Base-by-base conservation (phyloP, 1,284 basidiomycete species). In the Tylopilus sp. region DNA sequence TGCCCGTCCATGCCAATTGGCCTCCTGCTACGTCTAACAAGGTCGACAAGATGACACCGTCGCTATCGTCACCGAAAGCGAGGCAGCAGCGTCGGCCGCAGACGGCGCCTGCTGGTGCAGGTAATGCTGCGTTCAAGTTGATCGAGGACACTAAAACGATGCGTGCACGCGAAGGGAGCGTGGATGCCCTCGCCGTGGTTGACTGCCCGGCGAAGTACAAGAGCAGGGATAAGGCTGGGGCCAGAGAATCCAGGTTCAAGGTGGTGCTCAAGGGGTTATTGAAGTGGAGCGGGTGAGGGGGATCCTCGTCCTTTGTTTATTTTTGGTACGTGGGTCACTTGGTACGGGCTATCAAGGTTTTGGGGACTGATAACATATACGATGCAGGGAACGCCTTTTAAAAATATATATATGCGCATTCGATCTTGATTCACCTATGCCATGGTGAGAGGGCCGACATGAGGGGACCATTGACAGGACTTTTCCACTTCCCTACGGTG, bases 21-120 rank as follows among this genome's bases (percentile, higher is more conserved):
- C 37, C 21, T 23, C 21, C 41, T 31, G 31, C 31, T 13, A 6
- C 19, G 31, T n/a, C 39, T 7, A 23, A 6, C 21, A 23, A 23
- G 21, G 21, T 23, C 21, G 21, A 48, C 9, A 30, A 25, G 28
- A 15, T 25, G 18, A 31, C 30, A 3, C 13, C 19, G 26, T 15
- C 41, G 6, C 23, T 21, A 11, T 7, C 6, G 16, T 15, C 49
- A 11, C 39, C 56, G 4, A 59, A 45, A 29, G 21, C 36, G 25
- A 45, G 6, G 31, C 48, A 44, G 23, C 51, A 30, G 6, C 37
- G 23, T 16, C 59, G 64, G 6, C 65, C 61, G 31, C 61, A 63
- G 37, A 67, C 61, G 3, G 61, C 65, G 0, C 60, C 60, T 25
- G 30, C 41, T 5, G 46, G 51, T 21, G 35, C 33, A 10, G 51